Evolutionary conservation across 805 yeast genomes (phyloP), one percentile per base, ranked within the genome.

Genomic region (Yarrowia sp.): DNA sequence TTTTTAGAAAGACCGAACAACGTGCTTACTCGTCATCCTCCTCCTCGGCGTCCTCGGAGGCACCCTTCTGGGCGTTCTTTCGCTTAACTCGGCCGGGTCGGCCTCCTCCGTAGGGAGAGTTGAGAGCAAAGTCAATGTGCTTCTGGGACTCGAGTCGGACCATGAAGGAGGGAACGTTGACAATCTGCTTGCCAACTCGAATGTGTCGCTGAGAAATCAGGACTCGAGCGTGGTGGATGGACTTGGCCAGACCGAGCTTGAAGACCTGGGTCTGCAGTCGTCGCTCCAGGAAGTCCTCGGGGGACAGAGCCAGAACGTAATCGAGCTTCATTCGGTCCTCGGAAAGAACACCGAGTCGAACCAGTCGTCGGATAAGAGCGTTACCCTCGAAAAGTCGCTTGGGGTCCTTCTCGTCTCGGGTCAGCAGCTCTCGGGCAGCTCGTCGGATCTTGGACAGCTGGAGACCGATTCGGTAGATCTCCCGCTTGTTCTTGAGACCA

Each of bases 391-490:
- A 95, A 81, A 95, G 90, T 88, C 99, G 92, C 92, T 93, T 95
- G 89, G 97, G 98, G 86, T 95, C 99, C 89, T 95, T 95, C 88
- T 95, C 99, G 81, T 95, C 99, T 88, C 97, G 92, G 88, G 99
- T 95, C 85, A 95, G 89, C 80, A 95, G 87, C 82, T 95, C 98
- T 90, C 99, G 97, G 82, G 99, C 99, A 84, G 99, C 99, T 88
- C 99, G 92, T 88, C 99, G 93, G 83, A 95, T 94, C 89, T 95
- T 95, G 75, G 99, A 95, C 81, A 95, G 91, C 87, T 95, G 98
- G 89, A 90, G 91, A 84, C 96, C 96, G 83, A 95, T 93, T 90
- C 99, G 92, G 97, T 95, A 95, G 84, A 95, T 92, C 87, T 95
- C 99, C 84, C 96, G 91, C 94, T 95, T 95, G 97, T 95, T 95